phyloP scores from a whole-genome alignment of 2,329 filamentous ascomycete species.

The Epichloe brachyelytri region DNA sequence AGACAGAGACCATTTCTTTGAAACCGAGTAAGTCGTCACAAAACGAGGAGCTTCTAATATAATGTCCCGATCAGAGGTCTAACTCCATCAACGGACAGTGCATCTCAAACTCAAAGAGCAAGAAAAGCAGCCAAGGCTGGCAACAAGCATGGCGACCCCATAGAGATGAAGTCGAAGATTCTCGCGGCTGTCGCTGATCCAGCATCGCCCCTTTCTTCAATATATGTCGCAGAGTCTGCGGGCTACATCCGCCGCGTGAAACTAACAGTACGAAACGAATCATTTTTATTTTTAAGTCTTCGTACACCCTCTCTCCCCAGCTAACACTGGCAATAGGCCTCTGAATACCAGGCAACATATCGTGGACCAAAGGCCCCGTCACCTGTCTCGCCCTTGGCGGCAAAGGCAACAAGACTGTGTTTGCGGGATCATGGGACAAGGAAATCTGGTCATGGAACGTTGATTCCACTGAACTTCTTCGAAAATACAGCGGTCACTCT shows the following conservation, averaged over 20 bases:
- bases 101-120: slow-evolving; percentile 32
- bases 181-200: slow-evolving; percentile 62
- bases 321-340: slow-evolving; percentile 12
- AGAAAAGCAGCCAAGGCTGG: slow-evolving; percentile 56
- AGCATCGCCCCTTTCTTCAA: slow-evolving; percentile 36
- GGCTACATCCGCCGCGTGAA: slow-evolving; percentile 59
- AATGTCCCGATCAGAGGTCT: no score
- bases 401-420: slow-evolving; percentile 45
- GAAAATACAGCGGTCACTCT: slow-evolving; percentile 59
- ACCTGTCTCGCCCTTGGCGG: slow-evolving; percentile 61
- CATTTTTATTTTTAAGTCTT: neutral
- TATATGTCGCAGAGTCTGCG: slow-evolving; percentile 81
- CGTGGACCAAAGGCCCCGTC: slow-evolving; percentile 63
- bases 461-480: slow-evolving; percentile 37
- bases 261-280: slow-evolving; percentile 5
- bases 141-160: slow-evolving; percentile 74
- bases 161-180: slow-evolving; percentile 74
- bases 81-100: slow-evolving; percentile 21
- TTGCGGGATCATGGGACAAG: slow-evolving; percentile 92
- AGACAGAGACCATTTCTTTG: slow-evolving; percentile 76
- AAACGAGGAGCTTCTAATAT: no score
- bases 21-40: slow-evolving; percentile 60
- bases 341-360: slow-evolving; percentile 34
- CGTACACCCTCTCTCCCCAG: neutral
- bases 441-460: slow-evolving; percentile 75